Evolutionary conservation across 495 filamentous ascomycete species (phyloP).

Genomic region (Hypoxylon lienhwacheense): DNA sequence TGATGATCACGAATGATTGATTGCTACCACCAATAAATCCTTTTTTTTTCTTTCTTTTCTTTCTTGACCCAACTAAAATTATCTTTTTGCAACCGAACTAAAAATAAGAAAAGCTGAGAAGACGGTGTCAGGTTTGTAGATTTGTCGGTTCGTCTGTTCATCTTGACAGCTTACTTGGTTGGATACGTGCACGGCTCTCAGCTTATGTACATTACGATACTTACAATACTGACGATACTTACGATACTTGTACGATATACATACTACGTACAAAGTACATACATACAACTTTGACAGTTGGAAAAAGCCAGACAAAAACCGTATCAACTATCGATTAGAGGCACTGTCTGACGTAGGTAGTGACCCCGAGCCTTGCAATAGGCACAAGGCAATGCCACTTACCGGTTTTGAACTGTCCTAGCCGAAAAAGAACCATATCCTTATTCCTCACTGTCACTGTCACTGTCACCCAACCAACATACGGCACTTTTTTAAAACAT

Average conservation of each 20-base stretch:
- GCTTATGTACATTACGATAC: no score
- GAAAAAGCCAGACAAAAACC: constrained; percentile 19
- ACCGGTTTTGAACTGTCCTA: constrained; percentile 39
- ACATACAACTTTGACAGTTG: constrained; percentile 14
- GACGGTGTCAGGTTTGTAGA: no score
- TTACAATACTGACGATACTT: no score
- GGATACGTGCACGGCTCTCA: no score
- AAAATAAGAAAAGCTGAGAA: background rate
- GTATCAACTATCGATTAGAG: constrained; percentile 13
- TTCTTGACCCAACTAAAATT: no score
- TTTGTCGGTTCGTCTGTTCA: background rate
- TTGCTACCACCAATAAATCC: constrained; percentile 16
- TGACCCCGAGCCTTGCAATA: constrained; percentile 36
- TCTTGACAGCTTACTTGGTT: background rate
- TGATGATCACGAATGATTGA: constrained; percentile 17
- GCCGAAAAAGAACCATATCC: constrained; percentile 35
- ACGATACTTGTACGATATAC: background rate
- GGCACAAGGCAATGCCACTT: constrained; percentile 38
- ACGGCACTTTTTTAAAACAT: constrained; percentile 33
- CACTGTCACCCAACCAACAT: constrained; percentile 28
- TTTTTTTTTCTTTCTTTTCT: no score
- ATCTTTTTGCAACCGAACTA: background rate
- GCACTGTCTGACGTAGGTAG: constrained; percentile 37
- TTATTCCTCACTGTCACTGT: constrained; percentile 30
- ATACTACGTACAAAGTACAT: background rate